Evolutionary conservation across 441 rosid genomes (phyloP).

Genomic region (Arabidopsis hybrid): DNA sequence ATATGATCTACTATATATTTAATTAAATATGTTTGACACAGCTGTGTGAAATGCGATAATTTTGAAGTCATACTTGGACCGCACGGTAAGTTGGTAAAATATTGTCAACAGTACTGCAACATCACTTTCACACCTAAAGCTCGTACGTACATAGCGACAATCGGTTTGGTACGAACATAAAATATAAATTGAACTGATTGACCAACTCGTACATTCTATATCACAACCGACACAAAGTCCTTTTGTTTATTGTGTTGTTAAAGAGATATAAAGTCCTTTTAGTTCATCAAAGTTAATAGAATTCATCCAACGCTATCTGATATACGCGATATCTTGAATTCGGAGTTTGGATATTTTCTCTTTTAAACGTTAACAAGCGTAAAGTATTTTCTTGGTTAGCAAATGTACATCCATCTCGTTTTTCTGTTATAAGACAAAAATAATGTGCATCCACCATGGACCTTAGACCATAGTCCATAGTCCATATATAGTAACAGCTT

Average conservation of each 20-base stretch:
- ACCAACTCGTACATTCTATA: neutral
- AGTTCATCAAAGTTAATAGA: neutral
- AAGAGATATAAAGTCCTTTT: neutral
- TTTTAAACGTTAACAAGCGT: neutral
- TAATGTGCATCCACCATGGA: too few relatives aligned
- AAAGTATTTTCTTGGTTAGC: neutral
- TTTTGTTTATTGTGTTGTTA: neutral
- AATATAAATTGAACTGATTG: slow-evolving; percentile 10
- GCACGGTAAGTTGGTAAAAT: slow-evolving; percentile 7
- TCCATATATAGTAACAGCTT: too few relatives aligned
- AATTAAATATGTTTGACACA: too few relatives aligned
- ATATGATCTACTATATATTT: too few relatives aligned
- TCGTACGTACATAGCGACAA: slow-evolving; percentile 1
- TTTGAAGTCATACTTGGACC: slow-evolving; percentile 26
- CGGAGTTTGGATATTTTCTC: neutral
- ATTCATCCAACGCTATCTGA: neutral
- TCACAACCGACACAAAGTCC: neutral
- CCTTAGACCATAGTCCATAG: too few relatives aligned
- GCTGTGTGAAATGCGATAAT: slow-evolving; percentile 21
- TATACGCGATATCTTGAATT: neutral
- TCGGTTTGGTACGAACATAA: neutral
- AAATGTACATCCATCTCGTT: neutral
- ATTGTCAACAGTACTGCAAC: neutral
- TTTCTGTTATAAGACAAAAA: too few relatives aligned
- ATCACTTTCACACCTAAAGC: slow-evolving; percentile 20